Base-by-base conservation (phyloP, 345 rosid genomes). In the Triadica sebifera region DNA sequence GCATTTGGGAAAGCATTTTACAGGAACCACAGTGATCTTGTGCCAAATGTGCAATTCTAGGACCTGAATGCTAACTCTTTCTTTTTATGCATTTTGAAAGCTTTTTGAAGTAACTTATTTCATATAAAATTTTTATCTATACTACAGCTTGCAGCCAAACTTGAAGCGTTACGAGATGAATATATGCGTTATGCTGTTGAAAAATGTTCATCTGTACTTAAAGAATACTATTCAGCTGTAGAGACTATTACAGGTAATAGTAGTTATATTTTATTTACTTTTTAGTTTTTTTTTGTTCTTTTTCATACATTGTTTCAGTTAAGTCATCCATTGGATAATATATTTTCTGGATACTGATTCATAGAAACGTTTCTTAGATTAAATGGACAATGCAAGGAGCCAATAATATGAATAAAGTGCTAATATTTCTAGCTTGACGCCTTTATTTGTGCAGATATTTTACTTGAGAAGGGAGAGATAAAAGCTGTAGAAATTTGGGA, bases 1-100 rank as follows among this genome's bases (percentile, higher is more conserved):
- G 93, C 97, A 46, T 94, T 94, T 68, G 98, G 98, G 68, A 92
- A 92, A 81, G 92, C 93, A 58, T 90, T 85, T 85, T 94, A 90
- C 85, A 85, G 97, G 79, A 86, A 85, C 73, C 92, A 88, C 74
- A 81, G 86, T 64, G 98, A 94, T 85, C 97, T 94, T 53, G 89
- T 90, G 70, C 96, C 97, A 57, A 92, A 89, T 73, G 98, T 94
- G 81, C 38, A 86, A 67, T 52, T 39, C 22, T 51, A 0, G 51
- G 16, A 22, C 64, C 50, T 51, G 29, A 47, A 8, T 71, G 60
- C 50, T 71, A 25, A 72, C 67, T 69, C 22, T 57, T 37, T 51
- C 29, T 67, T 69, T 12, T 66, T 52, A 12, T 67, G 25, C 22
- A 13, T 62, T 41, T 20, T 52, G 3, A 76, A 50, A 55, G 29